These are phyloP conservation scores for Kregervanrija delftensis DNA, from an alignment of 805 yeast species.

Conservation along the genomic window DNA sequence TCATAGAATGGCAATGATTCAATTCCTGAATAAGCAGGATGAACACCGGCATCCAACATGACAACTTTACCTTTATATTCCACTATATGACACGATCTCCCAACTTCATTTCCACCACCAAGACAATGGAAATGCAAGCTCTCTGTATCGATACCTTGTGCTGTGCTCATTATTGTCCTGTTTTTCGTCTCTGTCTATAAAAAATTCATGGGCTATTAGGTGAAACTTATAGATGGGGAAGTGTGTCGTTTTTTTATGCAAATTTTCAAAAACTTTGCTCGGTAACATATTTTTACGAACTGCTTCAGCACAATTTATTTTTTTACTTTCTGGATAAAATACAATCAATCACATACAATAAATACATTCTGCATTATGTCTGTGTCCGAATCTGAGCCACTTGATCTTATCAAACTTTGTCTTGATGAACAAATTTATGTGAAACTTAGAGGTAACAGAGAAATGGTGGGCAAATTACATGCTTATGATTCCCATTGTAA, in stretches of 20 bases:
- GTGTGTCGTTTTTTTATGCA: no score
- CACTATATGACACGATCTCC: constrained; percentile 89
- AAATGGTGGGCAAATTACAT: constrained; percentile 82
- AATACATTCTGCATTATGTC: not conserved
- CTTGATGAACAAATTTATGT: constrained; percentile 83
- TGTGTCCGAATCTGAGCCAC: constrained; percentile 56
- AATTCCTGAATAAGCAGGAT: constrained; percentile 88
- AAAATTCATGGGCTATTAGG: no score
- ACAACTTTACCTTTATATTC: constrained; percentile 91
- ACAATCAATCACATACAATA: no score
- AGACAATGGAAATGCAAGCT: constrained; percentile 69
- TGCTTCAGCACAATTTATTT: no score
- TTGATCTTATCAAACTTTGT: constrained; percentile 78
- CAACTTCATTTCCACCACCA: constrained; percentile 99
- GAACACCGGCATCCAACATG: constrained; percentile 98
- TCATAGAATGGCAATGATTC: constrained; percentile 93
- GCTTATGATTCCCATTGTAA: constrained; percentile 97
- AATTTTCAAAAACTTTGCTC: no score
- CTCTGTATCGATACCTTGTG: not conserved
- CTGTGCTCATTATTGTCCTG: not conserved
- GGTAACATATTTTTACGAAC: no score
- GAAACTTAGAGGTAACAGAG: constrained; percentile 91
- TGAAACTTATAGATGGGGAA: no score
- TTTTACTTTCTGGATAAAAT: no score
- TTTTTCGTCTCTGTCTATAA: no score